A percentile compares a stretch with the other conserved stretches of the same genome.
Conservation (phyloP, 2,329 filamentous ascomycete genomes). For the Aureobasidium subglaciale region DNA sequence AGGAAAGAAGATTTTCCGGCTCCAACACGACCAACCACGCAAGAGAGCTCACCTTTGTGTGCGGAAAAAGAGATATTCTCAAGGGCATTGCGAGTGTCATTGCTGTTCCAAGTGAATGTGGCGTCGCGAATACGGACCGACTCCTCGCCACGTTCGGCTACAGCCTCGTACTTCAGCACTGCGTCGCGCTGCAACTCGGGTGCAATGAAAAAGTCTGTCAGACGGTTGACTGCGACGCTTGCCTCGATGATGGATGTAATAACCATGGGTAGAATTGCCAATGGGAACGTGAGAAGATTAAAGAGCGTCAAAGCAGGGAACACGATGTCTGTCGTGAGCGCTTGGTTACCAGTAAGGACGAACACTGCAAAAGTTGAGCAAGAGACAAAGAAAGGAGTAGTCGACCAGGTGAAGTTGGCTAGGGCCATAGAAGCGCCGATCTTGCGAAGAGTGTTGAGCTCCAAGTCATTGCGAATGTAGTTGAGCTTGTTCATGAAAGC, state of each 20-base stretch:
- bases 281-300: constrained; percentile 90
- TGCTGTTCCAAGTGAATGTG: constrained; percentile 90
- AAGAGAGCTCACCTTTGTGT: constrained; percentile 87
- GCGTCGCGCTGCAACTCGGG: constrained; percentile 88
- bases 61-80: constrained; percentile 82
- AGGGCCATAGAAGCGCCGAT: constrained; percentile 91
- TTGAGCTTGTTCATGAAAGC: constrained; percentile 98
- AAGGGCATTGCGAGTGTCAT: constrained; percentile 61
- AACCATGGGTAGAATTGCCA: constrained; percentile 93
- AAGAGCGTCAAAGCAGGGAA: constrained; percentile 91
- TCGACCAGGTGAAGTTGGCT: constrained; percentile 97
- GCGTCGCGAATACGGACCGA: constrained; percentile 75
- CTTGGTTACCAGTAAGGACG: constrained; percentile 71
- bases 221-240: constrained; percentile 78
- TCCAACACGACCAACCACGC: constrained; percentile 89
- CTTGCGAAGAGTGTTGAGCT: constrained; percentile 89
- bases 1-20: constrained; percentile 90
- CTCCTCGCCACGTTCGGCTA: constrained; percentile 74
- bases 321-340: constrained; percentile 87
- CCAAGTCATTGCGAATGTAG: constrained; percentile 89
- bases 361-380: constrained; percentile 95
- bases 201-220: constrained; percentile 76
- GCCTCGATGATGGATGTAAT: constrained; percentile 95
- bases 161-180: constrained; percentile 61
- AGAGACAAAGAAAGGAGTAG: constrained; percentile 93